A percentile compares a stretch with the other conserved stretches of the same genome.
Evolutionary conservation across 1,139 yeast genomes (phyloP).

Genomic region (Nakaseomyces bracarensis): DNA sequence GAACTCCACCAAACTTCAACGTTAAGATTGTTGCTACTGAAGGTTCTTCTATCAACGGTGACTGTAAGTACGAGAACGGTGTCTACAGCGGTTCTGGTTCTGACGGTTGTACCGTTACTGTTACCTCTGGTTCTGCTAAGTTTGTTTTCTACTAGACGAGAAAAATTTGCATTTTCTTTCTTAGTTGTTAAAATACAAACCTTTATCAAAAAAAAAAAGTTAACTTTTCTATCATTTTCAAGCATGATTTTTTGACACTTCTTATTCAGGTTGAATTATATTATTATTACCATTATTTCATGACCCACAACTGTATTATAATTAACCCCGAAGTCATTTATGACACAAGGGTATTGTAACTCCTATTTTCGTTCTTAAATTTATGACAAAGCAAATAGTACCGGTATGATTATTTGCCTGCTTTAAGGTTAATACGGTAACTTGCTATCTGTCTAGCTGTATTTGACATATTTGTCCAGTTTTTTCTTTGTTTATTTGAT

Average conservation of each 20-base stretch:
- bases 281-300: not conserved
- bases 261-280: not conserved
- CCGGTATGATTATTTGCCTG: not conserved
- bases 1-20: conserved; percentile 66
- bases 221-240: not conserved
- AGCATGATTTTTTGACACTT: not conserved
- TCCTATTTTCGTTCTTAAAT: conserved; percentile 4
- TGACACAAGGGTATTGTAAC: not conserved
- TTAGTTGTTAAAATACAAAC: too few relatives aligned
- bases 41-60: conserved; percentile 60
- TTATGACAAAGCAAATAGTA: not conserved
- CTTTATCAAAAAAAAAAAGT: not conserved
- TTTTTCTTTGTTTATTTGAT: conserved; percentile 3
- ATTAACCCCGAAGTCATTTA: not conserved
- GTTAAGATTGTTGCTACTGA: conserved; percentile 74
- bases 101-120: conserved; percentile 92
- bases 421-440: too few relatives aligned
- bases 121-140: conserved; percentile 67
- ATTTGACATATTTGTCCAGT: not conserved
- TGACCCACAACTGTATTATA: conserved; percentile 4
- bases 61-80: conserved; percentile 77
- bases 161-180: too few relatives aligned
- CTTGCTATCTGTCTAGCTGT: too few relatives aligned
- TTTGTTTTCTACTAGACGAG: conserved; percentile 32
- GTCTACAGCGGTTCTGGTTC: conserved; percentile 55